These are phyloP conservation scores for Glaciozyma antarctica DNA, from an alignment of 768 basidiomycete genomes.

Conservation along the genomic window DNA sequence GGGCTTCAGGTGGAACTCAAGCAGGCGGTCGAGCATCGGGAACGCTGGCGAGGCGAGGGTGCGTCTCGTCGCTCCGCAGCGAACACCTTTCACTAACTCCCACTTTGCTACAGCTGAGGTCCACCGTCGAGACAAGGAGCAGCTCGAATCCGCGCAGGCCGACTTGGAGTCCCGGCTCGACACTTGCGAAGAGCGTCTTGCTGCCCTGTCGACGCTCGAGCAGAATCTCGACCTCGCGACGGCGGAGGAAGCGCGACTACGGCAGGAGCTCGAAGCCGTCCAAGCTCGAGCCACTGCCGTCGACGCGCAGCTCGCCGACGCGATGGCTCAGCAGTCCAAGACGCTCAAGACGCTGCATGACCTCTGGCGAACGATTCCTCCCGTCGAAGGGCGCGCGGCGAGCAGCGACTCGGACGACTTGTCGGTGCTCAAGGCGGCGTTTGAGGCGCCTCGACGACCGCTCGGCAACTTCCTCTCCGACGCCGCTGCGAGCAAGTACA, in stretches of 20 bases:
- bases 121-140: conserved; percentile 6
- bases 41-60: neutral
- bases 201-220: conserved; percentile 8
- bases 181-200: conserved; percentile 3
- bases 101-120: conserved; percentile 4
- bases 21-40: conserved; percentile 1
- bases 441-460: conserved; percentile 39
- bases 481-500: conserved; percentile 50
- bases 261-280: conserved; percentile 31
- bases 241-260: conserved; percentile 15
- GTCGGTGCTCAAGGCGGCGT: conserved; percentile 49
- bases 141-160: conserved; percentile 7
- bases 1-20: neutral
- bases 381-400: conserved; percentile 58
- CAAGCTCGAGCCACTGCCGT: conserved; percentile 7
- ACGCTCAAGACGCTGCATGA: conserved; percentile 54
- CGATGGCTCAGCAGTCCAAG: conserved; percentile 39
- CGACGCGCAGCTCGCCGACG: conserved; percentile 6
- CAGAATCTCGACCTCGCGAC: conserved; percentile 5
- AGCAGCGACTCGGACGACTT: conserved; percentile 36
- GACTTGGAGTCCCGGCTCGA: conserved; percentile 30
- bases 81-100: too few relatives aligned
- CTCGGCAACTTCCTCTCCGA: conserved; percentile 63
- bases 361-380: conserved; percentile 72
- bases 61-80: too few relatives aligned